Percentiles rank a stretch among this genome's conserved stretches.
Evolutionary conservation across 1,139 yeast species (phyloP).

Genomic region (Yamadazyma dushanensis): DNA sequence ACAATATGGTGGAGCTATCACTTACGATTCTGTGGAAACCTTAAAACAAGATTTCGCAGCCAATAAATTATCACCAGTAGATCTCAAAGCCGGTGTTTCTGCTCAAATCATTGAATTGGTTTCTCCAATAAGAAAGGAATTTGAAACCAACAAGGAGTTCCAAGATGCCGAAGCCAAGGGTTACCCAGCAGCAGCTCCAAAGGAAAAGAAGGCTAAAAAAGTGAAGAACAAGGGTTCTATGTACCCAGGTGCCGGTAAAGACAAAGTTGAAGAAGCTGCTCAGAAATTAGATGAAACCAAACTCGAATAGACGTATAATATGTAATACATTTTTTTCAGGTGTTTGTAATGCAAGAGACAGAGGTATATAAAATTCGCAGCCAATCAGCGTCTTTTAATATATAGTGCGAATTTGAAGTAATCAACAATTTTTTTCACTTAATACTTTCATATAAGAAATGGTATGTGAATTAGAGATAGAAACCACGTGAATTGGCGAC

Average conservation of each 20-base stretch:
- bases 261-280: constrained; percentile 18
- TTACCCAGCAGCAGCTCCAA: constrained; percentile 73
- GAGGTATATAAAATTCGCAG: not conserved
- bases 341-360: not conserved
- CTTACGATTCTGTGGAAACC: constrained; percentile 66
- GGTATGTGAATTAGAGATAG: too few relatives aligned
- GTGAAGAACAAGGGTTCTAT: constrained; percentile 80
- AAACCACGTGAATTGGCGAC: too few relatives aligned
- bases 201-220: constrained; percentile 64
- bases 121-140: constrained; percentile 81
- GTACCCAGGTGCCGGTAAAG: constrained; percentile 62
- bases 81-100: constrained; percentile 88
- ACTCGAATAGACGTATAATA: constrained; percentile 17
- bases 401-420: constrained; percentile 12
- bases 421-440: constrained; percentile 11
- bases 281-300: constrained; percentile 19
- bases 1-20: constrained; percentile 91
- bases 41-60: constrained; percentile 71
- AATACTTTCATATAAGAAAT: constrained; percentile 6
- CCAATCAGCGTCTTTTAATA: constrained; percentile 14
- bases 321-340: not conserved
- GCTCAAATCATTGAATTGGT: constrained; percentile 77
- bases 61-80: constrained; percentile 85
- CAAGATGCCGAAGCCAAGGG: constrained; percentile 75
- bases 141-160: constrained; percentile 62